Evolutionary conservation across 306 rosid species (phyloP).

Genomic region (Geum urbanum): DNA sequence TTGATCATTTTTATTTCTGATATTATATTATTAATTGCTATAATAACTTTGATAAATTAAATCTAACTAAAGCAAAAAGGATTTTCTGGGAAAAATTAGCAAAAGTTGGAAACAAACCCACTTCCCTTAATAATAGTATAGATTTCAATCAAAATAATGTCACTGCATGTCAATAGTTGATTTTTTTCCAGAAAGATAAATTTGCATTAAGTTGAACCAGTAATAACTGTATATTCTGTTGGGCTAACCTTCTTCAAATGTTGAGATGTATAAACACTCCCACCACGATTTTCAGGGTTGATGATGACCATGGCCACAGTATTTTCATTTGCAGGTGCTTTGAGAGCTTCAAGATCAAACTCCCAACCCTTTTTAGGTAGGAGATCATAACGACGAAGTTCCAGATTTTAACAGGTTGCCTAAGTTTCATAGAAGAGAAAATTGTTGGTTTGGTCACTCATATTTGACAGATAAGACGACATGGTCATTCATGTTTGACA

Average conservation of each 20-base stretch:
- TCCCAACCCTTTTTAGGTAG: constrained; percentile 32
- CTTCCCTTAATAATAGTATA: too few species aligned
- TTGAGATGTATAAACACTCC: constrained; percentile 27
- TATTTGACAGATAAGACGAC: too few species aligned
- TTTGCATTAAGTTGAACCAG: background rate
- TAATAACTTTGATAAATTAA: too few species aligned
- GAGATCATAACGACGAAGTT: constrained; percentile 26
- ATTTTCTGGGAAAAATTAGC: too few species aligned
- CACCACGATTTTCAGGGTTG: constrained; percentile 39
- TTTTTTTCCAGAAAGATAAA: background rate
- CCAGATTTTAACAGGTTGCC: constrained; percentile 19
- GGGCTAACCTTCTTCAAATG: constrained; percentile 28
- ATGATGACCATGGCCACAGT: constrained; percentile 34
- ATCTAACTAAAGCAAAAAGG: too few species aligned
- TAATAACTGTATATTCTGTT: background rate
- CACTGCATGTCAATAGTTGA: too few species aligned
- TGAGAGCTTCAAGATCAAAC: constrained; percentile 28
- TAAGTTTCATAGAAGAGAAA: constrained; percentile 17
- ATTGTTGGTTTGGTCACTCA: too few species aligned
- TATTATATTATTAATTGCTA: too few species aligned
- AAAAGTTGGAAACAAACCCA: too few species aligned
- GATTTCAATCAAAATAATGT: too few species aligned
- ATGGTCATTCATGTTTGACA: too few species aligned
- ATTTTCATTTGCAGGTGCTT: constrained; percentile 27
- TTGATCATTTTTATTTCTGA: too few species aligned